Conservation (phyloP, 2,329 filamentous ascomycete species). For the Penicillium janthinellum region DNA sequence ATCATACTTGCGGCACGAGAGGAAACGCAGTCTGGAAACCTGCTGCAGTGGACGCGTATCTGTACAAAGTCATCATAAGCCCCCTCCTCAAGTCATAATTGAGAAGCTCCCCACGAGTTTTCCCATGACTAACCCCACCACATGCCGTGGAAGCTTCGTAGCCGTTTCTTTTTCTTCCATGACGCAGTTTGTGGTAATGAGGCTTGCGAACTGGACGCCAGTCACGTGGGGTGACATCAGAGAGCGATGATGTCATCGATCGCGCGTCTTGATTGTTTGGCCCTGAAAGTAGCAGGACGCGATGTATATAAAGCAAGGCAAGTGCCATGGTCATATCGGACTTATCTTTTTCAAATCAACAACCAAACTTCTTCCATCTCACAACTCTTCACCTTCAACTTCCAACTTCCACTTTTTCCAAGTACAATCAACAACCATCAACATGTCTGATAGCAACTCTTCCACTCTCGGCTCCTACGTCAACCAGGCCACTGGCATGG, state of each 20-base stretch:
- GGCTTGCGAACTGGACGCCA: background rate
- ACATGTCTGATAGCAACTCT: constrained; percentile 45
- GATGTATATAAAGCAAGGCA: constrained; percentile 5
- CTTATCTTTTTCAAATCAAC: background rate
- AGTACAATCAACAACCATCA: constrained; percentile 6
- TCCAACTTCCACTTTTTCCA: background rate
- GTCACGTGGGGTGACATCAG: constrained; percentile 29
- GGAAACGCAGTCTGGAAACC: background rate
- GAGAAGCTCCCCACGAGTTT: background rate
- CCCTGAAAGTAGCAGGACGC: background rate
- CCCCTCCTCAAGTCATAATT: background rate
- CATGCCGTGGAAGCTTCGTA: constrained; percentile 8
- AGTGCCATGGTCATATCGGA: background rate
- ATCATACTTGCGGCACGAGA: background rate
- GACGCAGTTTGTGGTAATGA: constrained; percentile 10
- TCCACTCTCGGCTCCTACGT: constrained; percentile 80
- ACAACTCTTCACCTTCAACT: constrained; percentile 1
- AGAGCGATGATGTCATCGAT: constrained; percentile 22
- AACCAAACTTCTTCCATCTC: background rate
- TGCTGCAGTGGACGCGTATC: background rate
- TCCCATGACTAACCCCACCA: background rate
- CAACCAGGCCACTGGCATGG: constrained; percentile 70
- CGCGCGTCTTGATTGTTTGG: background rate
- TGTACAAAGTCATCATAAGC: constrained; percentile 12
- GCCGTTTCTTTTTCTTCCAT: constrained; percentile 11